A percentile compares a stretch with the other conserved stretches of the same genome.
phyloP scores from a whole-genome alignment of 2,329 filamentous ascomycete species.

The Trichoderma harzianum region DNA sequence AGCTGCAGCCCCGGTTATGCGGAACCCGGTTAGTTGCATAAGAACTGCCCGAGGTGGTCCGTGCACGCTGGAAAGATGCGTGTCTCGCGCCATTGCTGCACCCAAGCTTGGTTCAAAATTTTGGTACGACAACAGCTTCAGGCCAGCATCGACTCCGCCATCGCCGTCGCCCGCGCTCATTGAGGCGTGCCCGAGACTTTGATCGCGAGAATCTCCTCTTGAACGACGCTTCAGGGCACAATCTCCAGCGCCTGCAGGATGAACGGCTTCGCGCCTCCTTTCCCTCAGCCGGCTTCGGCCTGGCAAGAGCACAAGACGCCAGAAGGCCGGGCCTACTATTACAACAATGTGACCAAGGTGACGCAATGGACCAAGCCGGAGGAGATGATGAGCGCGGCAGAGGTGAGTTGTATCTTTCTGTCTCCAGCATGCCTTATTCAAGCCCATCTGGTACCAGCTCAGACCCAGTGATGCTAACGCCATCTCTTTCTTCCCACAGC shows the following conservation, averaged over 20 bases:
- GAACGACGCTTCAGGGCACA: neutral
- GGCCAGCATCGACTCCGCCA: neutral
- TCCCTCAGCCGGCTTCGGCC: constrained; percentile 49
- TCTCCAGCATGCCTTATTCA: neutral
- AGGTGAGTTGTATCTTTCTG: constrained; percentile 52
- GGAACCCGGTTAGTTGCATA: constrained; percentile 7
- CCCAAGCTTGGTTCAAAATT: constrained; percentile 6
- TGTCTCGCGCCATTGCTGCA: constrained; percentile 14
- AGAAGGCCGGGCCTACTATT: constrained; percentile 87
- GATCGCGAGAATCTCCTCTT: neutral
- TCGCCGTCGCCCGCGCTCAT: constrained; percentile 2
- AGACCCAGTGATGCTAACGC: neutral
- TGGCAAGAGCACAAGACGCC: constrained; percentile 82
- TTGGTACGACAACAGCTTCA: neutral
- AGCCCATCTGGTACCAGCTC: neutral
- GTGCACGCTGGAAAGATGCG: constrained; percentile 20
- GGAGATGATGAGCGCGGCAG: constrained; percentile 78
- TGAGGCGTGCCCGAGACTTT: neutral
- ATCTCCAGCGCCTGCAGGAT: constrained; percentile 39
- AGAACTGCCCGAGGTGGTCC: constrained; percentile 18
- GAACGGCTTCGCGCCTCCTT: constrained; percentile 54
- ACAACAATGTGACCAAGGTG: constrained; percentile 77
- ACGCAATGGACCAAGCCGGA: constrained; percentile 95
- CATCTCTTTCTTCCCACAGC: constrained; percentile 45
- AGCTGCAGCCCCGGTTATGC: constrained; percentile 6